Evolutionary conservation across 495 filamentous ascomycete species (phyloP).

Genomic region (Chaetomidium leptoderma): DNA sequence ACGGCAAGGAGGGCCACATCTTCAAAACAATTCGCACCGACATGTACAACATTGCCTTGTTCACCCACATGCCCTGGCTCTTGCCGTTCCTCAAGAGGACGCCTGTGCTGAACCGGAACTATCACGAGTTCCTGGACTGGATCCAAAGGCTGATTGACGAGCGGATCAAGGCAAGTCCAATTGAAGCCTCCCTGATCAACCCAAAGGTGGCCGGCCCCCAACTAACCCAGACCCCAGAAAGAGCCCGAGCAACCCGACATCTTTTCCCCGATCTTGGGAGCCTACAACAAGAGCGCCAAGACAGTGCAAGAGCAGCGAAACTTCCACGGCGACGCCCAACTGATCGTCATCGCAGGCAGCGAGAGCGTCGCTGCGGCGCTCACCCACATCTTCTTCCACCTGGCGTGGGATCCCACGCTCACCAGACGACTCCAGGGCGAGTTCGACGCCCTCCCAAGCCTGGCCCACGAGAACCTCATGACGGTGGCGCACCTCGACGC

Average conservation of each 20-base stretch:
- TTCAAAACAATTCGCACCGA: slow-evolving; percentile 24
- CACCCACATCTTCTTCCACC: slow-evolving; percentile 47
- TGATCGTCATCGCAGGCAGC: slow-evolving; percentile 48
- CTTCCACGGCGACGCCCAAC: slow-evolving; percentile 36
- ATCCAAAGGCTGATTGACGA: slow-evolving; percentile 32
- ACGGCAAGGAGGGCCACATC: slow-evolving; percentile 16
- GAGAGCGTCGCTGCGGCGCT: slow-evolving; percentile 50
- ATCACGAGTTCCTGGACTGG: slow-evolving; percentile 21
- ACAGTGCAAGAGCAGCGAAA: slow-evolving; percentile 34
- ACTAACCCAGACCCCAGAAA: slow-evolving; percentile 19
- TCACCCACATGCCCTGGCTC: slow-evolving; percentile 27
- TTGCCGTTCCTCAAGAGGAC: slow-evolving; percentile 22
- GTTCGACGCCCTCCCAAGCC: slow-evolving; percentile 32
- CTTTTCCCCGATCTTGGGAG: slow-evolving; percentile 37
- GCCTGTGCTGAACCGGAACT: slow-evolving; percentile 20
- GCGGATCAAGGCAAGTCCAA: not conserved
- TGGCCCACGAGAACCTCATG: slow-evolving; percentile 21
- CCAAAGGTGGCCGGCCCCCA: not conserved
- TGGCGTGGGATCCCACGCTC: slow-evolving; percentile 40
- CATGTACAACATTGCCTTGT: slow-evolving; percentile 26
- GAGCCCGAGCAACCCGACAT: slow-evolving; percentile 37
- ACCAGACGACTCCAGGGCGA: slow-evolving; percentile 39
- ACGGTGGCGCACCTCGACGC: slow-evolving; percentile 39
- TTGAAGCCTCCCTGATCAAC: no score
- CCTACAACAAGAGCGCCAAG: slow-evolving; percentile 30